Evolutionary conservation across 1,284 basidiomycete genomes (phyloP).

Genomic region (Cryptococcus sp.): DNA sequence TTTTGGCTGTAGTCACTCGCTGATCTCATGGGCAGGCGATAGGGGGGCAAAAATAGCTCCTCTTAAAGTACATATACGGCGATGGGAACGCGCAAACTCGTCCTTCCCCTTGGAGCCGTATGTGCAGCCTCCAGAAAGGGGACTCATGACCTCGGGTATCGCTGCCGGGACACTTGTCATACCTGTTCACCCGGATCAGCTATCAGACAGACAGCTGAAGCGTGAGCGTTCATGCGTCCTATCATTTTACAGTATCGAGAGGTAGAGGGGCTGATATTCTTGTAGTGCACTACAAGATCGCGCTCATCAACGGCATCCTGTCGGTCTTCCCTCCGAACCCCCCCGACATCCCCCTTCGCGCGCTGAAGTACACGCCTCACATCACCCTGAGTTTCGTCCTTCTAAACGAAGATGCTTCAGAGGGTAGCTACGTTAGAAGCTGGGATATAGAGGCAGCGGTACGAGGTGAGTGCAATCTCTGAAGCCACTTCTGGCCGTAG

Average conservation of each 20-base stretch:
- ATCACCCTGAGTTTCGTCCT: constrained; percentile 60
- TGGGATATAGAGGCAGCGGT: constrained; percentile 73
- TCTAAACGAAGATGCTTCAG: constrained; percentile 77
- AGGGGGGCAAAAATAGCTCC: constrained; percentile 8
- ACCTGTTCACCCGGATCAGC: constrained; percentile 33
- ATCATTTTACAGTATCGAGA: background rate
- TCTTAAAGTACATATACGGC: constrained; percentile 31
- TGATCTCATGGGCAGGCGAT: background rate
- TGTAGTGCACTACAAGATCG: constrained; percentile 38
- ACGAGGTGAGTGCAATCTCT: constrained; percentile 55
- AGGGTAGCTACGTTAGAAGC: constrained; percentile 59
- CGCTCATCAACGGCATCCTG: constrained; percentile 55
- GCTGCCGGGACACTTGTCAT: constrained; percentile 34
- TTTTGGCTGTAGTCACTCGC: background rate
- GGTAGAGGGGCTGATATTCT: background rate
- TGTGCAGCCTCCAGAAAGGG: constrained; percentile 25
- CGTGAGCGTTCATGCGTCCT: constrained; percentile 17
- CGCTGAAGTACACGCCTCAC: constrained; percentile 63
- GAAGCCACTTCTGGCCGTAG: background rate
- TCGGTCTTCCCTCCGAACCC: constrained; percentile 36
- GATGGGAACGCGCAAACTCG: constrained; percentile 25
- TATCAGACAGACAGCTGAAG: constrained; percentile 28
- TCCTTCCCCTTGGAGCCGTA: constrained; percentile 42
- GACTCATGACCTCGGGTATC: constrained; percentile 23
- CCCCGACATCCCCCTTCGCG: constrained; percentile 40